Evolutionary conservation across 2,329 filamentous ascomycete species (phyloP), one percentile per base, ranked within the genome.

Genomic region (Chrysosphaeria jannelii): DNA sequence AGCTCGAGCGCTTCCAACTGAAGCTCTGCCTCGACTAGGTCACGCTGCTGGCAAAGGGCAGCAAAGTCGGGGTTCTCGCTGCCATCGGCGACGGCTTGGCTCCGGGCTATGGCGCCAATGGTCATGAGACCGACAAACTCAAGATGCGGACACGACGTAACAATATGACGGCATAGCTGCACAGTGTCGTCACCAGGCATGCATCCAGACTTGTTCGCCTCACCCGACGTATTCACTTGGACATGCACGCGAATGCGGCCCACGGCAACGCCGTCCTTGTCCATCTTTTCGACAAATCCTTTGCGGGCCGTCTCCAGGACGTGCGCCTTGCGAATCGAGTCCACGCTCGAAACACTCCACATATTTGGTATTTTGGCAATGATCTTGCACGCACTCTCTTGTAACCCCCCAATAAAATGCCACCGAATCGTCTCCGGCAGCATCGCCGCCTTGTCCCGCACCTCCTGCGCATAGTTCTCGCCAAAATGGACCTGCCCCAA

Each of bases 371-470:
- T 72, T 36, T 70, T 65, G 36, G 79, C 75, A 7, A 97, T 57
- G 20, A 61, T 59, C 36, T 76, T 78, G 55, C 78, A 90, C 45
- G 30, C 41, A 60, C 57, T 51, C 9, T 72, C 79, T 45, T 97
- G 85, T 19, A 97, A 48, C 0, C 72, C 76, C 19, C 85, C 85
- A 40, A 93, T 97, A 44, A 93, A 91, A 45, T 97, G 85, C 85
- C 85, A 97, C 35, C 57, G 57, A 33, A 97, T 71, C 16, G 54
- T 57, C 21, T 48, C 47, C 0, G 85, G 81, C 8, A 97, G 57
- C 11, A 90, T 41, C 17, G 58, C 56, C 2, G 76, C 69, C 45
- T 97, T 97, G 41, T 89, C 70, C 28, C 57, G 54, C 25, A 97
- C 58, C 44, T 97, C 85, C 45, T 81, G 72, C 4, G 70, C 57